These are phyloP conservation scores for Sordaria brevicollis DNA, from an alignment of 495 filamentous ascomycete genomes.

Conservation along the genomic window DNA sequence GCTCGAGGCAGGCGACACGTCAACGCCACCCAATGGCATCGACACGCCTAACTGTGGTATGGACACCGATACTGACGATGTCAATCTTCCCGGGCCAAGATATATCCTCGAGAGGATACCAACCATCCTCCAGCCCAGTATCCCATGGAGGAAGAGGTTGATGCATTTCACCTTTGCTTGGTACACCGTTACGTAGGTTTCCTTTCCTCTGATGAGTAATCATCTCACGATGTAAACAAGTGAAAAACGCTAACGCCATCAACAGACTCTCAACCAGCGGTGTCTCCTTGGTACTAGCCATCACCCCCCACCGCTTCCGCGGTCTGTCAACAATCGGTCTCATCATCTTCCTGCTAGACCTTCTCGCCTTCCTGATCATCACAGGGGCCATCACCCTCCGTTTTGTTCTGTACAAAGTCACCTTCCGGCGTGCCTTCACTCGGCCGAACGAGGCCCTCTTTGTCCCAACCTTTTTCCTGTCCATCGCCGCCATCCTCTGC, in stretches of 20 bases:
- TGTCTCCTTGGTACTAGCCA: constrained; percentile 48
- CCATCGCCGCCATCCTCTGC: constrained; percentile 50
- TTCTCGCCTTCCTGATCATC: constrained; percentile 47
- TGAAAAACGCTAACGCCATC: background rate
- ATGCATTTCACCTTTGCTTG: constrained; percentile 67
- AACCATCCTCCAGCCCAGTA: constrained; percentile 18
- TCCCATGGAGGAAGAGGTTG: constrained; percentile 32
- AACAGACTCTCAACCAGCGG: constrained; percentile 53
- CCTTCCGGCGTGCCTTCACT: constrained; percentile 44
- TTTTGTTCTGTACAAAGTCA: constrained; percentile 43
- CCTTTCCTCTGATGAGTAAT: background rate
- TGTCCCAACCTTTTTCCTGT: constrained; percentile 57
- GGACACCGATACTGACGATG: background rate
- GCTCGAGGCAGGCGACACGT: background rate
- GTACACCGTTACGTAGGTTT: constrained; percentile 46
- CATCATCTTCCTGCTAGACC: constrained; percentile 51
- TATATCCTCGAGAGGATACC: constrained; percentile 13
- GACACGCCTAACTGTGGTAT: too few relatives aligned
- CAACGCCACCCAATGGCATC: background rate
- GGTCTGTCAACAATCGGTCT: constrained; percentile 51
- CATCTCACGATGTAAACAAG: background rate
- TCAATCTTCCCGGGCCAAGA: background rate
- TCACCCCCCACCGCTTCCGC: constrained; percentile 46
- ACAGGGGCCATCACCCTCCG: constrained; percentile 42
- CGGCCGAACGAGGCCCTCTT: constrained; percentile 58